A percentile compares a stretch with the other conserved stretches of the same genome.
These are phyloP conservation scores for Capsicum baccatum DNA, from an alignment of 257 asterid species.

Conservation along the genomic window DNA sequence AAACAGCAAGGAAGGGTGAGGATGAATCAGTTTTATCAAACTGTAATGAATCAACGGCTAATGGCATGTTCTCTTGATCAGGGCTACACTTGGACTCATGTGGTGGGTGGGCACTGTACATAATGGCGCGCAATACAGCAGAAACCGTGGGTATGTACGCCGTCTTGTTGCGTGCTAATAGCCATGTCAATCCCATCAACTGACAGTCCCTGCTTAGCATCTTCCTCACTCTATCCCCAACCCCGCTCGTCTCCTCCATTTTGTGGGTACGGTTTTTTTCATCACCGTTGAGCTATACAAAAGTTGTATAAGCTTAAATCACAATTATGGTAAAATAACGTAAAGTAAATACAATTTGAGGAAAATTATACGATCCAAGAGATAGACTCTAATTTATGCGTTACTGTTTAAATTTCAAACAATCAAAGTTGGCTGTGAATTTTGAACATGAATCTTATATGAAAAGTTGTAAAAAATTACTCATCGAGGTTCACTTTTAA, in stretches of 20 bases:
- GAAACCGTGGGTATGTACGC: slow-evolving; percentile 98
- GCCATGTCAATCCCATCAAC: slow-evolving; percentile 99
- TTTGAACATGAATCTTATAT: no score
- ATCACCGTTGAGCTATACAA: slow-evolving; percentile 61
- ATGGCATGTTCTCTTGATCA: slow-evolving; percentile 99
- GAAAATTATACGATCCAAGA: slow-evolving; percentile 22
- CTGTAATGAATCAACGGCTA: slow-evolving; percentile 94
- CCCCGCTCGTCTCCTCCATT: slow-evolving; percentile 42
- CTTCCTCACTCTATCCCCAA: slow-evolving; percentile 59
- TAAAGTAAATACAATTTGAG: neutral
- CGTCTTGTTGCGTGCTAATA: slow-evolving; percentile 94
- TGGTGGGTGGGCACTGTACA: slow-evolving; percentile 93
- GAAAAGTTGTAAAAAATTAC: no score
- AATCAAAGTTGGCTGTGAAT: no score
- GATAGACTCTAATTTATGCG: no score
- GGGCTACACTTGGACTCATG: slow-evolving; percentile 90
- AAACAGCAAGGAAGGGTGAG: slow-evolving; percentile 6
- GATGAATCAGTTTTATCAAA: slow-evolving; percentile 62
- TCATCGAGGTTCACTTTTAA: no score
- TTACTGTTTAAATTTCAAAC: no score
- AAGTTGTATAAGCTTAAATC: no score
- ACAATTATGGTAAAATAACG: neutral
- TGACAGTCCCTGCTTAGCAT: slow-evolving; percentile 88
- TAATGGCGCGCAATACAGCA: slow-evolving; percentile 94
- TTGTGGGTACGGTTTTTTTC: slow-evolving; percentile 69